These are phyloP conservation scores for Ogataea hybrid DNA, from an alignment of 1,139 yeast genomes.

Conservation along the genomic window DNA sequence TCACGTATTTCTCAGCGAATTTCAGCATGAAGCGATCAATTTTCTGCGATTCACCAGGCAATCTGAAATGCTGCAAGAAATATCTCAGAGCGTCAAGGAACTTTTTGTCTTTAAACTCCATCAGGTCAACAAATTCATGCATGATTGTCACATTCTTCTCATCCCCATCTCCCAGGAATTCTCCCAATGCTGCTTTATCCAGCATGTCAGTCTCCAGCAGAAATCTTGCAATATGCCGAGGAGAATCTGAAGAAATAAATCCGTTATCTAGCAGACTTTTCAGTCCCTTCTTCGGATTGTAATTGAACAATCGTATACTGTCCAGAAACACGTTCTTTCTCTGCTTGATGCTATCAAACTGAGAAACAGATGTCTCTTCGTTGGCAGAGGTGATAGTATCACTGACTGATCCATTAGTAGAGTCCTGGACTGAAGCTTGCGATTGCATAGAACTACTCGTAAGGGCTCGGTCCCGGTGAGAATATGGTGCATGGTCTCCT, in stretches of 20 bases:
- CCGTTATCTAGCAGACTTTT: constrained; percentile 57
- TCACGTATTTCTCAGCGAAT: constrained; percentile 88
- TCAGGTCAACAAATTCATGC: constrained; percentile 91
- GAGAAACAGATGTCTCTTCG: constrained; percentile 56
- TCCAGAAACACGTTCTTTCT: constrained; percentile 79
- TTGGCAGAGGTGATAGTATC: constrained; percentile 25
- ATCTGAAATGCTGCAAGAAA: constrained; percentile 82
- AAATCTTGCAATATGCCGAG: constrained; percentile 71
- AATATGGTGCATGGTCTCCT: constrained; percentile 1
- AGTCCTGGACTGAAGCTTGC: constrained; percentile 21
- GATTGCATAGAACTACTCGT: constrained; percentile 19
- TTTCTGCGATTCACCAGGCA: constrained; percentile 98
- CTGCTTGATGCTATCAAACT: constrained; percentile 81
- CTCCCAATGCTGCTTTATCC: constrained; percentile 86
- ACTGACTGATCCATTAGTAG: constrained; percentile 20
- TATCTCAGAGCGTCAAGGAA: constrained; percentile 86
- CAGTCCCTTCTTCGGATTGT: constrained; percentile 81
- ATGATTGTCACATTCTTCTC: constrained; percentile 74
- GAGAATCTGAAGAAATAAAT: constrained; percentile 59
- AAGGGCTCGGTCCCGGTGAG: constrained; percentile 19
- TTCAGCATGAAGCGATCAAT: constrained; percentile 96
- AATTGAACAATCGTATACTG: constrained; percentile 77
- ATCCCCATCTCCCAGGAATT: constrained; percentile 87
- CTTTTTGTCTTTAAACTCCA: constrained; percentile 67
- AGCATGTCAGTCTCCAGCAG: constrained; percentile 66